Percentiles rank a stretch among this genome's conserved stretches.
Evolutionary conservation across 306 rosid genomes (phyloP).

Genomic region (Mimosa pudica): DNA sequence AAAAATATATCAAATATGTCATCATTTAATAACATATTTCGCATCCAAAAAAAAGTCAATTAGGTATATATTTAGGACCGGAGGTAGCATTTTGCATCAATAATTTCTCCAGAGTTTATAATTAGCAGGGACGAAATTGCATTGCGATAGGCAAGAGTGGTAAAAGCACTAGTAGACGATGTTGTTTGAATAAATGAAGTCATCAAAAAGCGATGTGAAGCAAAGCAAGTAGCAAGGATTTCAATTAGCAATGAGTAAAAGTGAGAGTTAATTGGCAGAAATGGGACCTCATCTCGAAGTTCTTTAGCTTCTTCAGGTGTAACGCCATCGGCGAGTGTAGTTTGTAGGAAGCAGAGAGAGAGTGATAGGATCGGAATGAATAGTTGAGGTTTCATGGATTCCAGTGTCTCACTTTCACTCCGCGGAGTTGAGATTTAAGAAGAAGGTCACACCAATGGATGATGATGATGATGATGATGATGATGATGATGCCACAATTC

Average conservation of each 20-base stretch:
- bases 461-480: no score
- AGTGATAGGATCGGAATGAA: constrained; percentile 44
- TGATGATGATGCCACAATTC: no score
- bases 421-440: neutral
- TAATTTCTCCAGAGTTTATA: no score
- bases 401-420: neutral
- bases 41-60: no score
- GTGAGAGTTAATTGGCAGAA: no score
- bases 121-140: neutral
- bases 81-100: no score
- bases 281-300: constrained; percentile 70
- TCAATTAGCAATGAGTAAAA: neutral
- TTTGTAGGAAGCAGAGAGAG: constrained; percentile 29
- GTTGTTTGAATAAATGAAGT: neutral
- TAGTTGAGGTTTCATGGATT: constrained; percentile 48
- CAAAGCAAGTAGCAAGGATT: neutral
- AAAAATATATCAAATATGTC: no score
- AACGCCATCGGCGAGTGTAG: constrained; percentile 62
- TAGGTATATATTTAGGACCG: no score
- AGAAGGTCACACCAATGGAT: neutral
- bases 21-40: no score
- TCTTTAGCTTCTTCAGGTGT: constrained; percentile 65
- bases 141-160: neutral
- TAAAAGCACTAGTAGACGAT: neutral
- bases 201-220: neutral